Percentiles rank a stretch among this genome's conserved stretches.
Conservation (phyloP, 352 stramenopile species). For the Pythium sp. region DNA sequence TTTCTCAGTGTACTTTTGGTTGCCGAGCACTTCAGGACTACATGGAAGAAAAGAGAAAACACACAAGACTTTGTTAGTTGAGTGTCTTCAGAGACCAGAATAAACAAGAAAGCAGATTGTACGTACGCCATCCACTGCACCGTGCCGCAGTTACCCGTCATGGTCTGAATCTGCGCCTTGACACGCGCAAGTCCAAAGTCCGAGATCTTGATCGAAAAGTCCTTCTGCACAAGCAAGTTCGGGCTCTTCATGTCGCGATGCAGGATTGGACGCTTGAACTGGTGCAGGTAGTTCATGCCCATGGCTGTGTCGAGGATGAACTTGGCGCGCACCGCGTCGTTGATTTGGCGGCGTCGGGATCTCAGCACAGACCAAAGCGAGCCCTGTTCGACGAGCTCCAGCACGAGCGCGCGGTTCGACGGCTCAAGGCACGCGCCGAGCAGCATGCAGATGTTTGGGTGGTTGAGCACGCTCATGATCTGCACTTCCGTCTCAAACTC, state of each 20-base stretch:
- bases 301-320: conserved; percentile 76
- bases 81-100: conserved; percentile 1
- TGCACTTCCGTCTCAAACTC: conserved; percentile 83
- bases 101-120: conserved; percentile 3
- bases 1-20: conserved; percentile 92
- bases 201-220: conserved; percentile 89
- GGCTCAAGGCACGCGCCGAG: conserved; percentile 93
- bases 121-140: conserved; percentile 88
- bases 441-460: conserved; percentile 97
- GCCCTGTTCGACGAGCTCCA: conserved; percentile 91
- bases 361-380: conserved; percentile 93
- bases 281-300: conserved; percentile 89
- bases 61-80: not conserved
- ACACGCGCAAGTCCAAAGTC: conserved; percentile 91
- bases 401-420: conserved; percentile 93
- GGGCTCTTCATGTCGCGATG: conserved; percentile 90
- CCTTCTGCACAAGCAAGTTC: conserved; percentile 83
- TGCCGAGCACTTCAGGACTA: conserved; percentile 85
- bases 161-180: conserved; percentile 90
- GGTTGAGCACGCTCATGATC: conserved; percentile 89
- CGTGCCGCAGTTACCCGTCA: conserved; percentile 91
- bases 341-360: conserved; percentile 38
- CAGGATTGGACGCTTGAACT: conserved; percentile 82
- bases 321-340: conserved; percentile 38
- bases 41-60: conserved; percentile 14